Evolutionary conservation across 2,329 filamentous ascomycete genomes (phyloP).

Genomic region (Blumeria graminis): DNA sequence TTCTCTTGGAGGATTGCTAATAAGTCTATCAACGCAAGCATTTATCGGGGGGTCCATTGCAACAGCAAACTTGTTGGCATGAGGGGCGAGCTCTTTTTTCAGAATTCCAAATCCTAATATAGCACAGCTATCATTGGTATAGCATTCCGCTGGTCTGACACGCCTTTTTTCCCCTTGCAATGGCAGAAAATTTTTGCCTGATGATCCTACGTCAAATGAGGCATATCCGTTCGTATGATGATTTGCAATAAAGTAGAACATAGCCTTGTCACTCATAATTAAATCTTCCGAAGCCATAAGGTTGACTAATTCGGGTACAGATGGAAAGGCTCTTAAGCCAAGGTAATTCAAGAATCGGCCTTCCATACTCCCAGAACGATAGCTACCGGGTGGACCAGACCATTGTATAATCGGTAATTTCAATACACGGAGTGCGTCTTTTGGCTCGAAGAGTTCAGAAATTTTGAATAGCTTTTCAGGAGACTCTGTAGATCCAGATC

Average conservation of each 20-base stretch:
- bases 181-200: conserved; percentile 41
- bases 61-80: conserved; percentile 71
- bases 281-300: conserved; percentile 44
- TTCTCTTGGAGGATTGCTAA: conserved; percentile 46
- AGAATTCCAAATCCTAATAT: conserved; percentile 66
- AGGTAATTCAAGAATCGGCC: conserved; percentile 48
- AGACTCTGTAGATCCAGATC: conserved; percentile 27
- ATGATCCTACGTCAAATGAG: conserved; percentile 31
- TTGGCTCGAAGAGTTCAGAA: conserved; percentile 62
- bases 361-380: conserved; percentile 40
- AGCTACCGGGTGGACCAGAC: conserved; percentile 42
- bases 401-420: conserved; percentile 59
- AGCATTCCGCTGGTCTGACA: conserved; percentile 54
- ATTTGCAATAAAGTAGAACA: conserved; percentile 64
- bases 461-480: conserved; percentile 39
- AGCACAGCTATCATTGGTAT: conserved; percentile 52
- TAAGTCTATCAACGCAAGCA: conserved; percentile 49
- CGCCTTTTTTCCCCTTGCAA: conserved; percentile 44
- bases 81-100: conserved; percentile 46
- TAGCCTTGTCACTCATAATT: conserved; percentile 37
- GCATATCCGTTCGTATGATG: conserved; percentile 57
- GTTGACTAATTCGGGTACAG: conserved; percentile 47
- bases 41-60: conserved; percentile 55
- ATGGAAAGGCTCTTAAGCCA: conserved; percentile 49
- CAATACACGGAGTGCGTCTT: conserved; percentile 41